Evolutionary conservation across 371 early-diverging fungal genomes (phyloP), one percentile per base, ranked within the genome.

Genomic region (Zychaea mexicana): DNA sequence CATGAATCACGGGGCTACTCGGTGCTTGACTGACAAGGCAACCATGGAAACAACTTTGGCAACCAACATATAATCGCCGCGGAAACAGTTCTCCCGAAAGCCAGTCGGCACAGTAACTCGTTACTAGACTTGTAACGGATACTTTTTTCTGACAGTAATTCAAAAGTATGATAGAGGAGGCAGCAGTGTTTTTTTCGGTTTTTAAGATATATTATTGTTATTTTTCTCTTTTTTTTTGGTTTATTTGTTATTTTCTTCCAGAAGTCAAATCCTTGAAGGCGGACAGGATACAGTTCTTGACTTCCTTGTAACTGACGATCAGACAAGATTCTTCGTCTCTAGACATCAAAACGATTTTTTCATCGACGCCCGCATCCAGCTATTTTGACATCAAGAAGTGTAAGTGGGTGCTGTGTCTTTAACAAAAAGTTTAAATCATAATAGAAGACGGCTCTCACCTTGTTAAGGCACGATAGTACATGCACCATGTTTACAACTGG

Each of bases 271-370:
- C 94, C 33, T 82, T 81, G 69, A 93, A 94, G 4, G 96, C 87
- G 21, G 83, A 79, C 55, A 92, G 88, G 32, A 97, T 81, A 68
- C 95, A 94, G 55, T 90, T 85, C 78, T 95, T 95, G 62, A 98
- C 80, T 67, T 97, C 96, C 58, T 86, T 83, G 73, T 97, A 98
- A 54, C 88, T 89, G 31, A 97, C 95, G 60, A 98, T 92, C 39
- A 98, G 79, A 60, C 95, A 94, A n/a, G 95, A 92, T 70, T 93
- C 90, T 61, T 96, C 95, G 67, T 98, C 98, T 62, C 95, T 86
- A 47, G 94, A 94, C 81, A 89, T 91, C 10, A 98, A 87, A 82
- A 95, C 86, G 54, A 98, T 85, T 67, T 89, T 93, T 78, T 98
- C 97, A 33, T 89, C 88, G 3, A 90, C 88, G n/a, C 96, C 97